Conservation (phyloP, 2,329 filamentous ascomycete genomes). For the Aspergillus hortae region DNA sequence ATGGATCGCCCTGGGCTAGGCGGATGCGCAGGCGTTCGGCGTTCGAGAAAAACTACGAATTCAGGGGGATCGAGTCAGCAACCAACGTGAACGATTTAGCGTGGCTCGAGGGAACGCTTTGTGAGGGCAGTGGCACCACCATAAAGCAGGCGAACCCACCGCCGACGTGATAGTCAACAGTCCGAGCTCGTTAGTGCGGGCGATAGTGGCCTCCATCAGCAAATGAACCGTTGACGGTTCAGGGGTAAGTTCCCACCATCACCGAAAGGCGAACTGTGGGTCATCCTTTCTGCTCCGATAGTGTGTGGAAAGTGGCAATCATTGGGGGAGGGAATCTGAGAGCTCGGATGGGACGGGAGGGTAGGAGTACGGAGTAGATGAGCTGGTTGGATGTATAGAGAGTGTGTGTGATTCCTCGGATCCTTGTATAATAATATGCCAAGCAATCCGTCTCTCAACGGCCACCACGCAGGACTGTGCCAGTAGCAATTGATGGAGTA, state of each 20-base stretch:
- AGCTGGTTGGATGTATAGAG: too few species aligned
- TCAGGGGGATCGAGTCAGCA: constrained; percentile 17
- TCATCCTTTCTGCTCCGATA: neutral
- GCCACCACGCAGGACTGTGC: neutral
- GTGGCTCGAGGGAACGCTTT: neutral
- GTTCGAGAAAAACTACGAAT: constrained; percentile 39
- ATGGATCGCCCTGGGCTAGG: constrained; percentile 28
- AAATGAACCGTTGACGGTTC: neutral
- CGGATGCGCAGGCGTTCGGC: constrained; percentile 37
- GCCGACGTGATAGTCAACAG: constrained; percentile 10
- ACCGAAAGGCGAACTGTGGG: neutral
- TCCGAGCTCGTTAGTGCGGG: constrained; percentile 11
- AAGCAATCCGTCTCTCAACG: too few species aligned
- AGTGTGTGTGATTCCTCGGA: too few species aligned
- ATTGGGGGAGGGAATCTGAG: too few species aligned
- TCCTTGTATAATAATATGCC: too few species aligned
- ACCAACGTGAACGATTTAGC: constrained; percentile 3
- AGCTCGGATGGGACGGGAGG: too few species aligned
- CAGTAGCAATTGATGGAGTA: neutral
- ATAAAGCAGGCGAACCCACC: constrained; percentile 6
- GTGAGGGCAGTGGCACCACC: constrained; percentile 3
- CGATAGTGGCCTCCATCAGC: constrained; percentile 10
- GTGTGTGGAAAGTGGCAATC: too few species aligned
- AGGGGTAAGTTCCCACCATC: neutral
- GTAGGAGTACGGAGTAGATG: too few species aligned